Percentiles rank a stretch among this genome's conserved stretches.
phyloP scores from a whole-genome alignment of 2,329 filamentous ascomycete species.

The Colletotrichum aenigma region DNA sequence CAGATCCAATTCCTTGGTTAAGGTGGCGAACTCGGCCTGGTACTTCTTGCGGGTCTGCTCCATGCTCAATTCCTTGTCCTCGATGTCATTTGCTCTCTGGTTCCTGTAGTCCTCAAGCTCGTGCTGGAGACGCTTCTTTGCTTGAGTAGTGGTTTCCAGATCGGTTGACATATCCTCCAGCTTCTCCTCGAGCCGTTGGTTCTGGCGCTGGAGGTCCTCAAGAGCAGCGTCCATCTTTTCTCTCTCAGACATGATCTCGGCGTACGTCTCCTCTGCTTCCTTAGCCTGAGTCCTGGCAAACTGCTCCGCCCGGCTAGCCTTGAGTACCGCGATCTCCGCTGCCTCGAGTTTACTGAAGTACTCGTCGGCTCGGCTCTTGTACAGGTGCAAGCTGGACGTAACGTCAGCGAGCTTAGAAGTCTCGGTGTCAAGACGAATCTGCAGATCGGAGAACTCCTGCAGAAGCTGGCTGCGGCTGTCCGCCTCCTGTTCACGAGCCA shows the following conservation, averaged over 20 bases:
- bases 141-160: constrained; percentile 81
- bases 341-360: constrained; percentile 98
- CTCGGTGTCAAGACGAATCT: constrained; percentile 91
- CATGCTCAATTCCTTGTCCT: constrained; percentile 94
- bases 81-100: constrained; percentile 92
- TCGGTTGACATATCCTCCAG: constrained; percentile 92
- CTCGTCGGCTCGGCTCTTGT: constrained; percentile 91
- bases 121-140: constrained; percentile 93
- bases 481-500: constrained; percentile 83
- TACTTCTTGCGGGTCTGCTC: constrained; percentile 99
- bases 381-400: constrained; percentile 81
- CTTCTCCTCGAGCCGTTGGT: constrained; percentile 87
- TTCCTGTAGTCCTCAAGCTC: constrained; percentile 97
- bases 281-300: constrained; percentile 89
- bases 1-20: constrained; percentile 91
- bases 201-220: constrained; percentile 88
- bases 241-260: constrained; percentile 87
- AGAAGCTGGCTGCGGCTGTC: constrained; percentile 87
- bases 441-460: constrained; percentile 90
- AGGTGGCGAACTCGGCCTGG: constrained; percentile 85
- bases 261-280: constrained; percentile 91
- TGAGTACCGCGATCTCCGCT: constrained; percentile 93
- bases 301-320: constrained; percentile 88
- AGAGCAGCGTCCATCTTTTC: constrained; percentile 87
- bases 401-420: constrained; percentile 85